Evolutionary conservation across 495 filamentous ascomycete genomes (phyloP).

Genomic region (Penicillium simplicissimum): DNA sequence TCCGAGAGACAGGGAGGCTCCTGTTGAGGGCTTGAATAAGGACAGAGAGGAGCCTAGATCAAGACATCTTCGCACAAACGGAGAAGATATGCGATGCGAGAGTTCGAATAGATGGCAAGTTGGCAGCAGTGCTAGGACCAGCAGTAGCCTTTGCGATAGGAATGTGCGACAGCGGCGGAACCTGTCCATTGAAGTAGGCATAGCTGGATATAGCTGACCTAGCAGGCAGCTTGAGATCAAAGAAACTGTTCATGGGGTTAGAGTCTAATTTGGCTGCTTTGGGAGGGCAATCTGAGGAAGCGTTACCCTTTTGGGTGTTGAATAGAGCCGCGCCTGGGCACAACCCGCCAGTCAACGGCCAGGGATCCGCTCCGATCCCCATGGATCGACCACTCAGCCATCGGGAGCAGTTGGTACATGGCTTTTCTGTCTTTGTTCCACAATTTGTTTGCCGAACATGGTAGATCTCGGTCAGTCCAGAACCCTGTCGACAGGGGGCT

Average conservation of each 20-base stretch:
- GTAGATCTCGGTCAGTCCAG: background rate
- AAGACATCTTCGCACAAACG: constrained; percentile 12
- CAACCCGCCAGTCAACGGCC: background rate
- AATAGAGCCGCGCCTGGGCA: background rate
- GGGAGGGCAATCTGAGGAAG: background rate
- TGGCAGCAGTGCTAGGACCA: constrained; percentile 3
- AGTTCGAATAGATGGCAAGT: background rate
- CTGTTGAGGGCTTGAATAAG: background rate
- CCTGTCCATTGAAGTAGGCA: constrained; percentile 12
- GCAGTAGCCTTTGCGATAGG: background rate
- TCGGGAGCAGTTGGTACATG: background rate
- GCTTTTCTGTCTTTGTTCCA: background rate
- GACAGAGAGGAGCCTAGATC: constrained; percentile 7
- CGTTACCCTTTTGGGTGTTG: constrained; percentile 5
- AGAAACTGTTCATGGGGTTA: background rate
- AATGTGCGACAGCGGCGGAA: constrained; percentile 4
- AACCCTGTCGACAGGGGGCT: background rate
- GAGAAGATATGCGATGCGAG: background rate
- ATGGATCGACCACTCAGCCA: constrained; percentile 2
- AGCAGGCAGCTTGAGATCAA: background rate
- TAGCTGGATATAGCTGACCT: background rate
- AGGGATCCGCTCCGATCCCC: background rate
- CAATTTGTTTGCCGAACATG: background rate
- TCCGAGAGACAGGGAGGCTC: background rate
- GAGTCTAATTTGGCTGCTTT: background rate